Conservation (phyloP, 768 basidiomycete genomes). For the Thelephora aurantiotincta region DNA sequence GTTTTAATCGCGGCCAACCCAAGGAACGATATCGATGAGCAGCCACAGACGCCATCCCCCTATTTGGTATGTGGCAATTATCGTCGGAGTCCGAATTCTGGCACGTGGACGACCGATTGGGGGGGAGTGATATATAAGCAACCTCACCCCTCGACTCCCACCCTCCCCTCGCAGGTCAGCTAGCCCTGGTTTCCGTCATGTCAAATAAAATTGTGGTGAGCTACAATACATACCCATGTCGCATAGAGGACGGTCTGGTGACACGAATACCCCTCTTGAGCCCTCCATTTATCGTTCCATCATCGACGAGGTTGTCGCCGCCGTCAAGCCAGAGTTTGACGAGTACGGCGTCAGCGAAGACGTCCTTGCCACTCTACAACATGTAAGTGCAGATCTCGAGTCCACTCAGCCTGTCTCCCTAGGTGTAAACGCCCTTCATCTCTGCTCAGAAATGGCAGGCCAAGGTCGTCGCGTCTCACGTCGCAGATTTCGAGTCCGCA, state of each 20-base stretch:
- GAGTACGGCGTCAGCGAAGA: slow-evolving; percentile 89
- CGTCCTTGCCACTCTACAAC: slow-evolving; percentile 77
- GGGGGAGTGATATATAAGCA: slow-evolving; percentile 18
- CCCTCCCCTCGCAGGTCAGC: slow-evolving; percentile 19
- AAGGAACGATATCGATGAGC: too few species aligned
- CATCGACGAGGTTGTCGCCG: slow-evolving; percentile 89
- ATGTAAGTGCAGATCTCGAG: slow-evolving; percentile 42
- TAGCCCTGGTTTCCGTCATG: slow-evolving; percentile 35
- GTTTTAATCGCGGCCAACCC: too few species aligned
- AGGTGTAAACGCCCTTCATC: slow-evolving; percentile 6
- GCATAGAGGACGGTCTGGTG: slow-evolving; percentile 32
- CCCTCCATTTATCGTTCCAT: slow-evolving; percentile 83
- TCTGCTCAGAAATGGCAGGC: slow-evolving; percentile 81
- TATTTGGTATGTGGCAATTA: too few species aligned
- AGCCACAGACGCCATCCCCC: too few species aligned
- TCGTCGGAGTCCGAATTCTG: slow-evolving; percentile 12
- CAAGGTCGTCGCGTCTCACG: slow-evolving; percentile 87
- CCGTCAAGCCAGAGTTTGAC: slow-evolving; percentile 89
- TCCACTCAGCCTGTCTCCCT: slow-evolving; percentile 9
- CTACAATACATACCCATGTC: slow-evolving; percentile 50
- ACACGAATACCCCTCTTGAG: slow-evolving; percentile 35
- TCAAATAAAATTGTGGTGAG: slow-evolving; percentile 99
- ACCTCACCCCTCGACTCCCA: slow-evolving; percentile 13
- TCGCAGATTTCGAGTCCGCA: slow-evolving; percentile 78
- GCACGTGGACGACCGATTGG: slow-evolving; percentile 6